These are phyloP conservation scores for Nakazawaea molendinolei DNA, from an alignment of 805 yeast species.

Conservation along the genomic window DNA sequence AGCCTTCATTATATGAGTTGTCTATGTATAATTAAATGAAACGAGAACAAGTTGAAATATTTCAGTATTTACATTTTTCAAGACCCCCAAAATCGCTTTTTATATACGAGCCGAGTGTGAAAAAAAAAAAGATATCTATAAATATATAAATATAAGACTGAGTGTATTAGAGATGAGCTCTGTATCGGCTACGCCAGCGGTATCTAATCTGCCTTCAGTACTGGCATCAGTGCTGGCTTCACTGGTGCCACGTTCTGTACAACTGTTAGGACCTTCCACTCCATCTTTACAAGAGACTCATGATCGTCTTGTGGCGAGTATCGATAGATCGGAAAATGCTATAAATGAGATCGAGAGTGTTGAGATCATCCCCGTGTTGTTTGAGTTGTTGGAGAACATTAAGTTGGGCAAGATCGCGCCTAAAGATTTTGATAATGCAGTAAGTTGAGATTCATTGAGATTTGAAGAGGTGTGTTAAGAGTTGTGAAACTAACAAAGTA, in stretches of 20 bases:
- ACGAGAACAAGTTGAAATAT: too few species aligned
- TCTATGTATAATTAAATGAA: too few species aligned
- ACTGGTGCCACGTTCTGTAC: background rate
- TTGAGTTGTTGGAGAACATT: slow-evolving; percentile 34
- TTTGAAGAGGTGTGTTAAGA: slow-evolving; percentile 12
- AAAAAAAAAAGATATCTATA: too few species aligned
- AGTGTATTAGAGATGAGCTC: too few species aligned
- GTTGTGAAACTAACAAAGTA: slow-evolving; percentile 10
- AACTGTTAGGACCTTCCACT: too few species aligned
- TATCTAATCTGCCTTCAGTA: too few species aligned
- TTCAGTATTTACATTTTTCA: too few species aligned
- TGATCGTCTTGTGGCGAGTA: background rate
- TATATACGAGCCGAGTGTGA: too few species aligned
- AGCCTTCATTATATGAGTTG: background rate
- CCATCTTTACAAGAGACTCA: slow-evolving; percentile 10
- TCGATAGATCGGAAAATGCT: slow-evolving; percentile 13
- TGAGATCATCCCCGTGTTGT: slow-evolving; percentile 32
- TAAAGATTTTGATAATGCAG: slow-evolving; percentile 36
- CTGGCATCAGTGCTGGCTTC: background rate
- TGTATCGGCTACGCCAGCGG: too few species aligned
- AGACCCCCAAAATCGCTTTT: too few species aligned
- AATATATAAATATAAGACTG: too few species aligned
- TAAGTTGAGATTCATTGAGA: slow-evolving; percentile 11
- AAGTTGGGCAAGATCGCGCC: slow-evolving; percentile 33
- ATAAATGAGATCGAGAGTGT: slow-evolving; percentile 26